Evolutionary conservation across 1,284 basidiomycete species (phyloP).

Genomic region (Xerocomus amazonicus): DNA sequence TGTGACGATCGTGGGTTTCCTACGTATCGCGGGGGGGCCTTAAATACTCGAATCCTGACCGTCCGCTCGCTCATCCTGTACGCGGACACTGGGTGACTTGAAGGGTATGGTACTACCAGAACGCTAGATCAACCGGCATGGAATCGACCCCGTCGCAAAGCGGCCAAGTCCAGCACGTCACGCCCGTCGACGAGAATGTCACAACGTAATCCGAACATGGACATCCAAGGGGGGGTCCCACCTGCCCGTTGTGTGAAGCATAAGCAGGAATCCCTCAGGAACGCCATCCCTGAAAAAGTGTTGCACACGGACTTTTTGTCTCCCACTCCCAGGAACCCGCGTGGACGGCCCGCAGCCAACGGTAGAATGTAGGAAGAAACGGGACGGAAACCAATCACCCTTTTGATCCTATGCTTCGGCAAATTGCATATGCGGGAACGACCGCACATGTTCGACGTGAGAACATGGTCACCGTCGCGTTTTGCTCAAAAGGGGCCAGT

Average conservation of each 20-base stretch:
- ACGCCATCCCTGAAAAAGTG: not conserved
- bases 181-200: not conserved
- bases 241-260: not conserved
- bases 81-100: too few species aligned
- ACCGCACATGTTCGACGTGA: not conserved
- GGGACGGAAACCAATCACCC: not conserved
- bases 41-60: too few species aligned
- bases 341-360: not conserved
- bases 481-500: not conserved
- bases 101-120: too few species aligned
- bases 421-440: not conserved
- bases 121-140: too few species aligned
- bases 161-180: not conserved
- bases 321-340: not conserved
- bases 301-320: not conserved
- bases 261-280: not conserved
- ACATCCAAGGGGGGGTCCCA: not conserved
- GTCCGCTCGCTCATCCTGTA: too few species aligned
- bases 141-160: too few species aligned
- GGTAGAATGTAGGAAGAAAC: not conserved
- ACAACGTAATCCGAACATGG: not conserved
- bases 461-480: not conserved
- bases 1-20: too few species aligned
- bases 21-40: too few species aligned
- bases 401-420: not conserved